Conservation (phyloP, 306 rosid genomes). For the Vigna nakashimae region DNA sequence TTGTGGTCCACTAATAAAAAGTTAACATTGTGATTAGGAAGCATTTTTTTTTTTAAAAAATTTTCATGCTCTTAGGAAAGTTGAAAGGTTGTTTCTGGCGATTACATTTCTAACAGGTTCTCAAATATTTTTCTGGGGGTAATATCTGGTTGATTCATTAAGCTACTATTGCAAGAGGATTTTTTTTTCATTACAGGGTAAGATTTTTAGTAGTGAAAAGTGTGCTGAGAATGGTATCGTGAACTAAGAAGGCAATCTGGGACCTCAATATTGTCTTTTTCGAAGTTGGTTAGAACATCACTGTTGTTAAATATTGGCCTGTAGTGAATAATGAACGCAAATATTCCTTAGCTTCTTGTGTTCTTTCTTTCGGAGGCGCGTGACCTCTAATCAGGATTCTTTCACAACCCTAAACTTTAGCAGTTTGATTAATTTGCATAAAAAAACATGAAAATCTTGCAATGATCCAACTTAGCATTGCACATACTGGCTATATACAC, state of each 20-base stretch:
- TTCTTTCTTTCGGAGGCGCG: not conserved
- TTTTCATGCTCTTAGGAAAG: too few relatives aligned
- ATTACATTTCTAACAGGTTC: not conserved
- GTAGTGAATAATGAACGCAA: not conserved
- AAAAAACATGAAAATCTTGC: not conserved
- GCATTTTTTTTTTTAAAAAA: too few relatives aligned
- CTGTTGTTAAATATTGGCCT: not conserved
- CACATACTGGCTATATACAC: not conserved
- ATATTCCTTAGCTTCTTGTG: not conserved
- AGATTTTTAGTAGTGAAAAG: not conserved
- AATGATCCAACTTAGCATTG: not conserved
- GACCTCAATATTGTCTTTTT: not conserved
- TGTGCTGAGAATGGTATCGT: not conserved
- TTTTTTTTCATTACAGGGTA: not conserved
- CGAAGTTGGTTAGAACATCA: not conserved
- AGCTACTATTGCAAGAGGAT: not conserved
- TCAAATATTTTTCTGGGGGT: not conserved
- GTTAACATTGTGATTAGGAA: too few relatives aligned
- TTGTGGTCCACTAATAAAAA: too few relatives aligned
- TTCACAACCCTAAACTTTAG: not conserved
- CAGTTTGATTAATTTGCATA: not conserved
- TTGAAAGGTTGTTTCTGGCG: not conserved
- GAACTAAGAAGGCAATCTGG: not conserved
- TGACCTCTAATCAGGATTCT: not conserved
- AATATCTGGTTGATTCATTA: conserved; percentile 3